These are phyloP conservation scores for Scedosporium boydii DNA, from an alignment of 2,329 filamentous ascomycete species.

Conservation along the genomic window DNA sequence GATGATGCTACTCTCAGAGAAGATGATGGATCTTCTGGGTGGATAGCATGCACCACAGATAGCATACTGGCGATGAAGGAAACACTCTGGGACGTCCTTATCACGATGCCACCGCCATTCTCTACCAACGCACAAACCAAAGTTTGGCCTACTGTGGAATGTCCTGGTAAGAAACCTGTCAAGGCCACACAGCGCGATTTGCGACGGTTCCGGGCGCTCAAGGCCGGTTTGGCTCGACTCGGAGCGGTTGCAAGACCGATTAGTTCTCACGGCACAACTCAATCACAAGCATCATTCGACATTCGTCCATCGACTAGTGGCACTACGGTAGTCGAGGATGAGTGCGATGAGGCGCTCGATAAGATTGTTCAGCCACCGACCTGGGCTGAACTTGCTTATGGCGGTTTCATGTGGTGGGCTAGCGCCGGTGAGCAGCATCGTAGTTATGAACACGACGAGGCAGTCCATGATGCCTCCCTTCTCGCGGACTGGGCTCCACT, in stretches of 20 bases:
- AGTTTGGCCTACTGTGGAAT: conserved; percentile 69
- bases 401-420: conserved; percentile 85
- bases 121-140: conserved; percentile 47
- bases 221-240: conserved; percentile 48
- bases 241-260: conserved; percentile 11
- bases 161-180: conserved; percentile 52
- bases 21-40: conserved; percentile 31
- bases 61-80: conserved; percentile 82
- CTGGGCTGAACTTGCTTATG: conserved; percentile 69
- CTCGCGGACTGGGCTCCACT: conserved; percentile 40
- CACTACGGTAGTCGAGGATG: conserved; percentile 19
- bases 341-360: conserved; percentile 40
- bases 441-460: conserved; percentile 50
- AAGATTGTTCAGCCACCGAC: conserved; percentile 52
- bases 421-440: conserved; percentile 65
- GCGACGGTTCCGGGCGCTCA: conserved; percentile 64
- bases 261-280: conserved; percentile 18
- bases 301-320: conserved; percentile 16
- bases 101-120: conserved; percentile 64
- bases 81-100: conserved; percentile 79
- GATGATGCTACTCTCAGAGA: not conserved
- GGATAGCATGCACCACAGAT: conserved; percentile 94
- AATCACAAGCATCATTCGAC: conserved; percentile 16
- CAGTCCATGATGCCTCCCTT: conserved; percentile 43
- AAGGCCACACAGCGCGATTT: conserved; percentile 88